Evolutionary conservation across 139 green algal genomes (phyloP).

Genomic region (Trebouxia sp.): DNA sequence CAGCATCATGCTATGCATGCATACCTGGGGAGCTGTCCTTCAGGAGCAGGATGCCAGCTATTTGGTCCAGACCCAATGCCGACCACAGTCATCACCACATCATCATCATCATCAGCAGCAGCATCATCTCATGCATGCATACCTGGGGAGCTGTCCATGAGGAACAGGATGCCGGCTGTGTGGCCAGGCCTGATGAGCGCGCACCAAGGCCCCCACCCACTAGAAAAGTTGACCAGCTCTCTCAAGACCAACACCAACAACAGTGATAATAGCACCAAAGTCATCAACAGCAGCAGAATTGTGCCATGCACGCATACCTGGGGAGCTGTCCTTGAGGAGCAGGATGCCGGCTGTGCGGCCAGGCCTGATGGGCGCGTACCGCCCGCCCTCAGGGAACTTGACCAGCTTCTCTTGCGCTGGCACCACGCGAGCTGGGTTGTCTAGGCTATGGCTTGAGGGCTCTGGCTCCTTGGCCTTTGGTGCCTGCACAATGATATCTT

Average conservation of each 20-base stretch:
- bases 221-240: conserved; percentile 31
- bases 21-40: not conserved
- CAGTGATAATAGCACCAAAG: too few species aligned
- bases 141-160: not conserved
- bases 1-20: not conserved
- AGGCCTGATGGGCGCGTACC: conserved; percentile 45
- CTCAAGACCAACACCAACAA: too few species aligned
- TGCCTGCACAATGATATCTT: too few species aligned
- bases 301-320: conserved; percentile 30
- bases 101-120: not conserved
- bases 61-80: too few species aligned
- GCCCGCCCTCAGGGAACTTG: conserved; percentile 28
- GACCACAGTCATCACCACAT: too few species aligned
- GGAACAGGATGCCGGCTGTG: too few species aligned
- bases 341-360: conserved; percentile 58
- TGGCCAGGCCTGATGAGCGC: conserved; percentile 40
- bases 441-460: conserved; percentile 63
- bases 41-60: too few species aligned
- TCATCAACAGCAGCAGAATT: not conserved
- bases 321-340: conserved; percentile 62
- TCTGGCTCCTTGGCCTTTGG: conserved; percentile 63
- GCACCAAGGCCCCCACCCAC: conserved; percentile 39
- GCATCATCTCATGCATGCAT: not conserved
- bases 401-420: conserved; percentile 52
- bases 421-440: conserved; percentile 88